A percentile compares a stretch with the other conserved stretches of the same genome.
Evolutionary conservation across 805 yeast genomes (phyloP).

Genomic region (Starmera quercuum): DNA sequence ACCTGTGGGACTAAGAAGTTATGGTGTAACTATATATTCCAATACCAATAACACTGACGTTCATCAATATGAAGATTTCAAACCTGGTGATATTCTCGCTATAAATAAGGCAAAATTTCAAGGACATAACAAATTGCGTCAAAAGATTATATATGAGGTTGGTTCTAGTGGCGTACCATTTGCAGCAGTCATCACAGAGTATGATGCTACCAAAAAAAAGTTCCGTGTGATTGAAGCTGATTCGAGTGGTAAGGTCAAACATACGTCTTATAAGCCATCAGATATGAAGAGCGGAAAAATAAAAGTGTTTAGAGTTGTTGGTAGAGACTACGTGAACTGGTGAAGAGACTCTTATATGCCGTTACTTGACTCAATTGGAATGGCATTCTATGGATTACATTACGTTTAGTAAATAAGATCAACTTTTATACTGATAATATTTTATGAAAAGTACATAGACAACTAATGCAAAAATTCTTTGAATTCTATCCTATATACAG

Average conservation of each 20-base stretch:
- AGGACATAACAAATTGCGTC: conserved; percentile 49
- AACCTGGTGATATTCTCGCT: conserved; percentile 80
- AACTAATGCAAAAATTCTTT: too few relatives aligned
- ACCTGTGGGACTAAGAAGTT: conserved; percentile 60
- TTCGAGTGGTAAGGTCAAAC: conserved; percentile 41
- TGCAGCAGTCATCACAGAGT: conserved; percentile 59
- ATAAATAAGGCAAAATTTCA: conserved; percentile 69
- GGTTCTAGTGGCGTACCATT: conserved; percentile 51
- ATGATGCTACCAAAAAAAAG: conserved; percentile 66
- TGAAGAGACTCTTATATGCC: too few relatives aligned
- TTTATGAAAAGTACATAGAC: too few relatives aligned
- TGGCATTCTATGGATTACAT: too few relatives aligned
- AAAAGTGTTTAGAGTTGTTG: conserved; percentile 72
- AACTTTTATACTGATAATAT: too few relatives aligned
- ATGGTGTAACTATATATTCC: conserved; percentile 65
- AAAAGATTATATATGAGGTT: conserved; percentile 47
- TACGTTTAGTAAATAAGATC: too few relatives aligned
- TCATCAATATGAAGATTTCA: conserved; percentile 50
- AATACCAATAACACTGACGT: conserved; percentile 42
- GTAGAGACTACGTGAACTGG: conserved; percentile 72
- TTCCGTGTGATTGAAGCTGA: conserved; percentile 59
- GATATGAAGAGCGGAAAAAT: conserved; percentile 77
- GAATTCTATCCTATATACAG: too few relatives aligned
- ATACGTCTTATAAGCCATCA: conserved; percentile 55
- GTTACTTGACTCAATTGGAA: too few relatives aligned